Base-by-base conservation (phyloP, 352 stramenopile species). In the Phytophthora boehmeriae region DNA sequence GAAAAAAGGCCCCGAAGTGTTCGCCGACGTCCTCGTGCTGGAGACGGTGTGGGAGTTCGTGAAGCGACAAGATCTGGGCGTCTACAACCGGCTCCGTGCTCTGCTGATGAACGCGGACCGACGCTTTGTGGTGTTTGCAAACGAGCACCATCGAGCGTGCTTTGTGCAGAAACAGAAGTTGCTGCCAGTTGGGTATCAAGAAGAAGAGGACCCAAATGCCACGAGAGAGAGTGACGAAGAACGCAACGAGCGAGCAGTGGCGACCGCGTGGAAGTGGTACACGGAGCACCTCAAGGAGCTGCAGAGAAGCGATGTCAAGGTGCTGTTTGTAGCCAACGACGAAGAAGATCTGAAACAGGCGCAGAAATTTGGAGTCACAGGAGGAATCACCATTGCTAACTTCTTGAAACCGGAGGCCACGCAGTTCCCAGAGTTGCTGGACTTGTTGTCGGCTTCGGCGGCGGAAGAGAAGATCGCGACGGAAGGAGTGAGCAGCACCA, bases 71-170 rank as follows among this genome's bases (percentile, higher is more conserved):
- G 95, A 98, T 52, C 62, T 97, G 8, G 80, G 77, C 22, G 78
- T 97, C 35, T 98, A 96, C 78, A 95, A 95, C 66, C 81, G 90
- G 38, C 70, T 98, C 35, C 80, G 80, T 30, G 88, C 89, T 28
- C 73, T 98, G 60, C 63, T 98, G 36, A 90, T 86, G 71, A 92
- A 90, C 57, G 60, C 66, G 1, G 81, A 92, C 47, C 76, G 92
- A 19, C 83, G 85, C 25, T 97, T 97, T 62, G 72, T 98, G 9
- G 87, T 98, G 32, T 98, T 98, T 56, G 88, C 95, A 17, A 98
- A 98, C 59, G 89, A 98, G 55, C 90, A 98, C 64, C 88, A 97
- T 54, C 75, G 82, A 41, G 75, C 83, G 17, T 90, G 85, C 19
- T 96, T 82, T 50, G 75, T 90, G 42, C 75, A 83, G 48, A 88